Base-by-base conservation (phyloP, 169 alveolate genomes). In the Sarcocystis neurona region DNA sequence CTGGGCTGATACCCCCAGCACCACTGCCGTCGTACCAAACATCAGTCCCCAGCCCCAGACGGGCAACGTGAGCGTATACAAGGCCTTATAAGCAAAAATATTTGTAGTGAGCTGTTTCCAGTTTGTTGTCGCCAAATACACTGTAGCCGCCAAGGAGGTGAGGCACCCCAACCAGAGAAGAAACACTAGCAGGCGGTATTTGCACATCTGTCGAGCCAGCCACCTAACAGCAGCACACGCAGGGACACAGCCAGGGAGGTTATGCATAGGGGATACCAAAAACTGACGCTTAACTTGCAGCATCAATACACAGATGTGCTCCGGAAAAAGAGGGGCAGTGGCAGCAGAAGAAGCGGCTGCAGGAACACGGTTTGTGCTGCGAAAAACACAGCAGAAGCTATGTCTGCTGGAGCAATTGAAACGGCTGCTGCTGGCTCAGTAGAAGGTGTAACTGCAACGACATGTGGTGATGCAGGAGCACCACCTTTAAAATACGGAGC, bases 31-130 rank as follows among this genome's bases (percentile, higher is more conserved):
- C 10, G n/a, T 4, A 37, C 34, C 75, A 41, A 37, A 63, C 20
- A 63, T 63, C 43, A 41, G 46, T 15, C 75, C 41, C 75, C 75
- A 63, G 75, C 75, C 32, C 75, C 75, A 63, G 46, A 63, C 75
- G 46, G 75, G 75, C 75, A 63, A 41, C 34, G 75, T 63, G 46
- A 63, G 75, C 2, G 75, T 63, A 41, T 63, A 63, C 34, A 63
- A 41, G 20, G n/a, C 75, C 75, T 63, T 15, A 37, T 43, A 63
- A 15, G 75, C 75, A 0, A 30, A 18, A 6, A 41, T 37, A 18
- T 63, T 43, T 30, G 39, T 43, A 15, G 6, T 6, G 1, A 63
- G 41, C 43, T 1, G 10, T n/a, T 63, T 43, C 75, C 75, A 63
- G 43, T 63, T 37, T 43, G 4, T 15, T 12, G 41, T n/a, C 43